Evolutionary conservation across 1,139 yeast genomes (phyloP).

Genomic region (Geotrichum restrictum): DNA sequence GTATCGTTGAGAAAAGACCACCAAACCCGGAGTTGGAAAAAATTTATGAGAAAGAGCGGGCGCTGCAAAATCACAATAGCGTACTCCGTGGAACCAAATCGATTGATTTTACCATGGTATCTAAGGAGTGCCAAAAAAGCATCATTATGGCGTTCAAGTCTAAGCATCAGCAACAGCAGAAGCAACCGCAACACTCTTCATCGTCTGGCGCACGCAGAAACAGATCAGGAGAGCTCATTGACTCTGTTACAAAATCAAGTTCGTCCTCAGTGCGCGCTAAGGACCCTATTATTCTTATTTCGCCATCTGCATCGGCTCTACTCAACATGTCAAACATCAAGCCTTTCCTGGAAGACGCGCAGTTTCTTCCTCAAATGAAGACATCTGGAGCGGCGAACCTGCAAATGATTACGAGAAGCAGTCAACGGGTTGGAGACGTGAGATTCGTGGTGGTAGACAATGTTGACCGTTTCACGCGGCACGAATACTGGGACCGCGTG

Average conservation of each 20-base stretch:
- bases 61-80: conserved; percentile 71
- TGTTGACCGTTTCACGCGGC: conserved; percentile 83
- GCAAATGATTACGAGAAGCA: conserved; percentile 52
- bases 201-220: conserved; percentile 4
- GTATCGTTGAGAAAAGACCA: not conserved
- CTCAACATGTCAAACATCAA: conserved; percentile 78
- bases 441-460: conserved; percentile 80
- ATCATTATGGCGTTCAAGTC: conserved; percentile 18
- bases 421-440: conserved; percentile 52
- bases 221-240: not conserved
- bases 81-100: conserved; percentile 70
- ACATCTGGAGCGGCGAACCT: conserved; percentile 43
- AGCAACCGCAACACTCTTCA: not conserved
- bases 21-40: conserved; percentile 51
- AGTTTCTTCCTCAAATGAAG: conserved; percentile 57
- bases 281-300: conserved; percentile 87
- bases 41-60: conserved; percentile 58
- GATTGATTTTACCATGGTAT: conserved; percentile 31
- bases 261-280: conserved; percentile 37
- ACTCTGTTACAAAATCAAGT: conserved; percentile 1
- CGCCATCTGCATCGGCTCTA: conserved; percentile 92
- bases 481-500: conserved; percentile 93
- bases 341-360: conserved; percentile 74
- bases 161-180: conserved; percentile 5
- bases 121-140: conserved; percentile 19